These are phyloP conservation scores for Hansenula sp. DNA, from an alignment of 1,139 yeast genomes.

Conservation along the genomic window DNA sequence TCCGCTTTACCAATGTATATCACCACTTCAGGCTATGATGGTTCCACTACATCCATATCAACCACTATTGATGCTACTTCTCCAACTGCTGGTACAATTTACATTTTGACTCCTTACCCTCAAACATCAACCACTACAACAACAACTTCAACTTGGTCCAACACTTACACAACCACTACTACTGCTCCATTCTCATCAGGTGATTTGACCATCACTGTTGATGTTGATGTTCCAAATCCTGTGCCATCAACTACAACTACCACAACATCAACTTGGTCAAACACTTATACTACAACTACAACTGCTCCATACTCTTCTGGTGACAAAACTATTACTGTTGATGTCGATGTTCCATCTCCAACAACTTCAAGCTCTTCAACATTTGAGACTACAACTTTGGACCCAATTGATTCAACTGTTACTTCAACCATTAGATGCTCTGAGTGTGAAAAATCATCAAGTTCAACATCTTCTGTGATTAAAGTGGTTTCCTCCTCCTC, in stretches of 20 bases:
- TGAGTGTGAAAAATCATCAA: conserved; percentile 1
- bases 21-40: conserved; percentile 16
- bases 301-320: conserved; percentile 8
- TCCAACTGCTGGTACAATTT: conserved; percentile 14
- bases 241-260: conserved; percentile 1
- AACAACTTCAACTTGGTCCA: conserved; percentile 4
- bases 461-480: conserved; percentile 3
- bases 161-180: conserved; percentile 1
- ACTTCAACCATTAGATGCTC: background rate
- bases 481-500: background rate
- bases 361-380: conserved; percentile 2
- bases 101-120: conserved; percentile 11
- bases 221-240: conserved; percentile 1
- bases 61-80: conserved; percentile 7
- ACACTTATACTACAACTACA: conserved; percentile 6
- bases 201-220: conserved; percentile 1
- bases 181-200: conserved; percentile 2
- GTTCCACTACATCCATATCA: conserved; percentile 16
- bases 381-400: background rate
- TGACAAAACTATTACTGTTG: conserved; percentile 8
- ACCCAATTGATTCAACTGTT: background rate
- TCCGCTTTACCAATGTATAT: conserved; percentile 17
- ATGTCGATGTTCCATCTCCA: conserved; percentile 11
- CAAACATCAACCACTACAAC: conserved; percentile 3
- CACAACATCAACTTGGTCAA: conserved; percentile 1